Evolutionary conservation across 352 stramenopile species (phyloP), one percentile per base, ranked within the genome.

Genomic region (Globisporangium iwayamae): DNA sequence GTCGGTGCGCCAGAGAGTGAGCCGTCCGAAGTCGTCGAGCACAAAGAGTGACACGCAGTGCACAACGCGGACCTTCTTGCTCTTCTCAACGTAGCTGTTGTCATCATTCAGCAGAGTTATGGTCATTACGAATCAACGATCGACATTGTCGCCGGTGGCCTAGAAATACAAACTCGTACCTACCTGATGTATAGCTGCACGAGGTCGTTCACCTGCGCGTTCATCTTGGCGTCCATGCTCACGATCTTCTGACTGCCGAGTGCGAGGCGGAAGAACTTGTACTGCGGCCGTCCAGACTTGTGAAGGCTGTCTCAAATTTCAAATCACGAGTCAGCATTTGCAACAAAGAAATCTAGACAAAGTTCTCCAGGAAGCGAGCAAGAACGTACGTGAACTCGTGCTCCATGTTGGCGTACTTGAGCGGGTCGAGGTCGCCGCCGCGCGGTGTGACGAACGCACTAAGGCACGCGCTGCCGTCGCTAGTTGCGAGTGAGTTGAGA

Each of bases 141-240:
- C 32, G 25, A 38, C 20, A 18, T 22, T 41, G 16, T 48, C 16
- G 6, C 14, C 7, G 9, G 8, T 11, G 7, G 20, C 3, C 16
- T 18, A 30, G 10, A n/a, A 16, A 16, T 28, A 6, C 30, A 28
- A 18, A 9, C 2, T 43, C 28, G 39, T 60, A 79, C 75, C 75
- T 76, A 79, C 75, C 75, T 76, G 7, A 92, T 38, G 30, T 72
- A 73, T 9, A 60, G 22, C 32, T 89, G 75, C 1, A 88, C 72
- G 6, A 78, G 43, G 28, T 81, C 70, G 36, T 77, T 78, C 14
- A 87, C 76, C 13, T 47, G 36, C 4, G 57, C 53, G n/a, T 87
- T 89, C 53, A 93, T 64, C 52, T 83, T 80, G 43, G 69, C 60
- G 47, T 93, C 85, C 70, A 90, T 93, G 57, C 76, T 91, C n/a